Percentiles rank a stretch among this genome's conserved stretches.
phyloP scores from a whole-genome alignment of 768 basidiomycete species.

The Myochromella boudieri region DNA sequence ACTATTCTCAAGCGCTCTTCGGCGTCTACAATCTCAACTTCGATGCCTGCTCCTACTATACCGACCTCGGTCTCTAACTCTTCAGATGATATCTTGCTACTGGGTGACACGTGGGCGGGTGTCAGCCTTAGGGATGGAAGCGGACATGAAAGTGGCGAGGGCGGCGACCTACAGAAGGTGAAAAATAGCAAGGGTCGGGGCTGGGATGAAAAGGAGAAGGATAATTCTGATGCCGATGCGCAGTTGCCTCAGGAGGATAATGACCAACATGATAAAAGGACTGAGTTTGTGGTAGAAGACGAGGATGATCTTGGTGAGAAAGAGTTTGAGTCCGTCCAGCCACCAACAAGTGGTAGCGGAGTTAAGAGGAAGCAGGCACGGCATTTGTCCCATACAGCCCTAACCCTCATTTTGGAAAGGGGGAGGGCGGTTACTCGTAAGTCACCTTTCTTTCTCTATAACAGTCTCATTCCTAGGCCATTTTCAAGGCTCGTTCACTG shows the following conservation, averaged over 20 bases:
- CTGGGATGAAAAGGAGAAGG: not conserved
- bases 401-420: conserved; percentile 78
- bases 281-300: not conserved
- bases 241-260: not conserved
- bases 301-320: not conserved
- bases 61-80: conserved; percentile 4
- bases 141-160: not conserved
- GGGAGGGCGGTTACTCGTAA: conserved; percentile 69
- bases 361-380: conserved; percentile 22
- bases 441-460: conserved; percentile 14
- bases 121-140: not conserved
- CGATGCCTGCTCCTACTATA: not conserved
- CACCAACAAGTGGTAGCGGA: too few species aligned
- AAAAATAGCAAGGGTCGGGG: not conserved
- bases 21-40: not conserved
- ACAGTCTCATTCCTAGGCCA: not conserved
- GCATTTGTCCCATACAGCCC: conserved; percentile 74
- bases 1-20: too few species aligned
- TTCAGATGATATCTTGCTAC: not conserved
- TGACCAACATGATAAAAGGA: not conserved
- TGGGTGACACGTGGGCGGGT: not conserved
- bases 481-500: too few species aligned
- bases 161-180: not conserved
- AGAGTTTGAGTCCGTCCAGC: conserved; percentile 14
- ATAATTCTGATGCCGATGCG: not conserved